Conservation (phyloP, 805 yeast genomes). For the Kodamaea leandrae region DNA sequence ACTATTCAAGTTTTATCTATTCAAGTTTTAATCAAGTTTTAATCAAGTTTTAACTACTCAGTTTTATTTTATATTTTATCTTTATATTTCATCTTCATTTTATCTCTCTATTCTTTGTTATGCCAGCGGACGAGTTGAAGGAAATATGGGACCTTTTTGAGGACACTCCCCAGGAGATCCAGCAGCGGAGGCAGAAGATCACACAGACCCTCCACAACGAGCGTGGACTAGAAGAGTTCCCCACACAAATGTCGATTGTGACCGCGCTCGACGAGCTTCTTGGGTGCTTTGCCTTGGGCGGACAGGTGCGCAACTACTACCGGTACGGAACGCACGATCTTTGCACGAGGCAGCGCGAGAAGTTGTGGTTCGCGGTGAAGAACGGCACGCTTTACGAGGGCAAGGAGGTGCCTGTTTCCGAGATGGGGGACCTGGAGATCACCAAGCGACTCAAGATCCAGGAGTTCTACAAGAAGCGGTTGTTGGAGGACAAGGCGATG, state of each 20-base stretch:
- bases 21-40: no score
- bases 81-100: no score
- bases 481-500: conserved; percentile 55
- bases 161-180: conserved; percentile 28
- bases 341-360: conserved; percentile 68
- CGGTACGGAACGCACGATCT: conserved; percentile 75
- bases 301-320: conserved; percentile 81
- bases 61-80: no score
- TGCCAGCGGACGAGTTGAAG: conserved; percentile 22
- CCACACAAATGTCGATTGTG: conserved; percentile 40
- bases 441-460: conserved; percentile 53
- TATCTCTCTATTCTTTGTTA: no score
- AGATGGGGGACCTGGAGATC: conserved; percentile 42
- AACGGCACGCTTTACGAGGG: conserved; percentile 38
- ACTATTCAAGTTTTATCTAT: no score
- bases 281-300: conserved; percentile 86
- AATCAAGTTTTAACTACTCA: no score
- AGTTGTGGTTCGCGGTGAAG: conserved; percentile 76
- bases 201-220: conserved; percentile 21
- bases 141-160: conserved; percentile 31
- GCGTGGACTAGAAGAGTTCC: conserved; percentile 19
- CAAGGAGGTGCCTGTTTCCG: conserved; percentile 34
- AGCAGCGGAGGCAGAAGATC: conserved; percentile 22
- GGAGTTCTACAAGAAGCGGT: conserved; percentile 63
- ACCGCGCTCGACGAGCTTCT: conserved; percentile 86